Evolutionary conservation across 148 eudicot species (phyloP), one percentile per base, ranked within the genome.

Genomic region (Camellia lanceoleosa): DNA sequence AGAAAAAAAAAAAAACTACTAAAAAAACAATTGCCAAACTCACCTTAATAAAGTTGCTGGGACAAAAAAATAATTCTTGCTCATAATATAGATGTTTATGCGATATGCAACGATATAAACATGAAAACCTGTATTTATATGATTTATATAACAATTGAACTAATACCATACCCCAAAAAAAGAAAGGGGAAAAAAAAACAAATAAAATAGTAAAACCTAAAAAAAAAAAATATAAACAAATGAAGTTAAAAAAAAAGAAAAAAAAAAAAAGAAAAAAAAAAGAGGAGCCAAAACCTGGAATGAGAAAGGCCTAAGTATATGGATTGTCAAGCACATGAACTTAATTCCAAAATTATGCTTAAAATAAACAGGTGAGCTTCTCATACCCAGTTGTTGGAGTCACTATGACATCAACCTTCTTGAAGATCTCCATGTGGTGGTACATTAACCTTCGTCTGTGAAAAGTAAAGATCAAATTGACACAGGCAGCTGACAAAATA

Each of bases 381-480:
- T 30, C 38, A 30, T 30, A 30, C 38, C 38, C 1, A 30, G 38
- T 30, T 23, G 30, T 23, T 23, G 30, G 30, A 23, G 30, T 30
- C 38, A 30, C 38, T 30, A 30, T 30, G 38, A 30, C 38, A 30
- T 30, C 38, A 30, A 30, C 38, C 38, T 30, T 30, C 38, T 30
- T 30, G 38, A 30, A 30, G 38, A 30, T 30, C 38, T 30, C 38
- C 38, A 30, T 30, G 38, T 30, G 38, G 38, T 30, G 38, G 38
- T 30, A 30, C 38, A 30, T 30, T 30, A 30, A 30, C 38, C 38
- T 30, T 30, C 38, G 38, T 30, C 38, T 30, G 38, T 30, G 38
- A 77, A 46, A 76, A 77, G 71, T 12, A 20, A 56, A 78, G 14
- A 79, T 64, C 0, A 77, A 72, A 76, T 8, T 63, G 44, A 86